Percentiles rank a stretch among this genome's conserved stretches.
Conservation (phyloP, 345 rosid genomes). For the Jatropha curcas region DNA sequence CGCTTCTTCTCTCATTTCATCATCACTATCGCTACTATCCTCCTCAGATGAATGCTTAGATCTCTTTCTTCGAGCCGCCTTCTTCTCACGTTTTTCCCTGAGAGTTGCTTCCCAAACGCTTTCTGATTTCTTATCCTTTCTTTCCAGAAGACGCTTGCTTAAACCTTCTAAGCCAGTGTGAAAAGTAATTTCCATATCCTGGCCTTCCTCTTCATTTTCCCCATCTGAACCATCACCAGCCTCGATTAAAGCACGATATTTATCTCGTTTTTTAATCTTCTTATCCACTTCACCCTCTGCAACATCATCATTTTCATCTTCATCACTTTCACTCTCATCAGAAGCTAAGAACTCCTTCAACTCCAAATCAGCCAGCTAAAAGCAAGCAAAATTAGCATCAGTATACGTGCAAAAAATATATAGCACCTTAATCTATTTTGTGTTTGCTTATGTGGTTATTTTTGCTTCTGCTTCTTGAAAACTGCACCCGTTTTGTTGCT, state of each 20-base stretch:
- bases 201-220: conserved; percentile 54
- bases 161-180: conserved; percentile 87
- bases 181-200: conserved; percentile 93
- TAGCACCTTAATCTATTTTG: neutral
- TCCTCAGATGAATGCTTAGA: conserved; percentile 51
- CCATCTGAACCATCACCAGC: conserved; percentile 65
- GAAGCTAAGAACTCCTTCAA: conserved; percentile 86
- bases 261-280: conserved; percentile 50
- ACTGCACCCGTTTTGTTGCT: neutral
- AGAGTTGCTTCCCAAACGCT: conserved; percentile 71
- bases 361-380: conserved; percentile 76
- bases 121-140: conserved; percentile 70
- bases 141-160: conserved; percentile 71
- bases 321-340: conserved; percentile 69
- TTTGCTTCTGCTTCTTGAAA: neutral
- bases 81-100: conserved; percentile 67
- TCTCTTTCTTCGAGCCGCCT: conserved; percentile 59
- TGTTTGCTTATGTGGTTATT: neutral
- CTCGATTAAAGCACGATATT: conserved; percentile 62
- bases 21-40: conserved; percentile 19
- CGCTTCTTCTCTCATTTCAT: conserved; percentile 35
- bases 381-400: conserved; percentile 22
- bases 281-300: conserved; percentile 39
- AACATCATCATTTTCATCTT: conserved; percentile 35
- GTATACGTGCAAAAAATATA: conserved; percentile 12